phyloP scores from a whole-genome alignment of 352 stramenopile species.

The Aphanomyces cochlioides region DNA sequence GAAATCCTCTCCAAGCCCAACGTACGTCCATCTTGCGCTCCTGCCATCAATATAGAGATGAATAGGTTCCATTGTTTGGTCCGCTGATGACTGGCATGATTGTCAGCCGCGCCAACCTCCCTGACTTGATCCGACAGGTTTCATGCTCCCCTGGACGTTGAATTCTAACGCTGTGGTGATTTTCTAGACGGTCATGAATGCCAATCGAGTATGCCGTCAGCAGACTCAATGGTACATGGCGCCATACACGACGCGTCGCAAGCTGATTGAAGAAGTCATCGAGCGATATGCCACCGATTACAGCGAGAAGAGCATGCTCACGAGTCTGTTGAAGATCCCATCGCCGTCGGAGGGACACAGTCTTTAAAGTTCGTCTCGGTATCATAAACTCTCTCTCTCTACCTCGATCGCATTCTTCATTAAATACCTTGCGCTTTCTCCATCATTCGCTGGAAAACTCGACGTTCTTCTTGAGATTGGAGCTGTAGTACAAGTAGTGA shows the following conservation, averaged over 20 bases:
- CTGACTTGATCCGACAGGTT: slow-evolving; percentile 64
- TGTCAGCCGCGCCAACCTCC: slow-evolving; percentile 62
- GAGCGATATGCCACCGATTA: slow-evolving; percentile 82
- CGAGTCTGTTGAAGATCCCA: slow-evolving; percentile 60
- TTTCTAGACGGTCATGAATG: slow-evolving; percentile 72
- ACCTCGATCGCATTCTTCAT: too few relatives aligned
- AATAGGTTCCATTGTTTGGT: slow-evolving; percentile 59
- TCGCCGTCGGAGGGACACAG: slow-evolving; percentile 27
- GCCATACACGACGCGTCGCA: slow-evolving; percentile 83
- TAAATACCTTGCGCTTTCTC: neutral
- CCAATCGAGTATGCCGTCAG: slow-evolving; percentile 77
- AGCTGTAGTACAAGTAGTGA: slow-evolving; percentile 86
- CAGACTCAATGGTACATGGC: slow-evolving; percentile 80
- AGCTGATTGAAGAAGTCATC: slow-evolving; percentile 84
- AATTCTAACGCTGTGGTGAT: neutral
- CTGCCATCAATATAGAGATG: neutral
- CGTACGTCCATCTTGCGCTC: slow-evolving; percentile 23
- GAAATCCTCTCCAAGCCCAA: slow-evolving; percentile 82
- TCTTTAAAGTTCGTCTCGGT: slow-evolving; percentile 19
- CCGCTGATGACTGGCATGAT: slow-evolving; percentile 83
- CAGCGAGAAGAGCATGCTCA: slow-evolving; percentile 78
- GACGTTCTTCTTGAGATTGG: slow-evolving; percentile 82
- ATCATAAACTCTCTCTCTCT: neutral
- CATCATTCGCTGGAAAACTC: slow-evolving; percentile 54
- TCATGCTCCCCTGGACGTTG: neutral